Conservation (phyloP, 805 yeast genomes). For the Jamesozyma spencerorum region DNA sequence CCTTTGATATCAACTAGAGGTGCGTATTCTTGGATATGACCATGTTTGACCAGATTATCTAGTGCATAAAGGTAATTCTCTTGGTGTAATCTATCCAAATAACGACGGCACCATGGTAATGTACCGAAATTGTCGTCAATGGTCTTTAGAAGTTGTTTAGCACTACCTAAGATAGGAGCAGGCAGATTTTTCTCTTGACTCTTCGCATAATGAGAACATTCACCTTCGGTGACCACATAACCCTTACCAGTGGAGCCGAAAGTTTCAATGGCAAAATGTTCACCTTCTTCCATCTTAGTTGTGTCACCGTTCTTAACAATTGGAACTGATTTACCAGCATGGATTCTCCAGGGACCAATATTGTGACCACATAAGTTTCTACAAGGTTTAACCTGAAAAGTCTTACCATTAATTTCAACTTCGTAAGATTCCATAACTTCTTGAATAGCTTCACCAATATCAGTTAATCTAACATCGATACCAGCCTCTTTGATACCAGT, state of each 20-base stretch:
- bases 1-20: conserved; percentile 82
- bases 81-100: conserved; percentile 83
- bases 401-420: conserved; percentile 79
- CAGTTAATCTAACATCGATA: conserved; percentile 88
- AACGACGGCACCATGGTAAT: conserved; percentile 92
- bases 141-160: conserved; percentile 56
- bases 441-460: conserved; percentile 91
- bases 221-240: conserved; percentile 76
- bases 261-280: conserved; percentile 95
- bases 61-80: conserved; percentile 84
- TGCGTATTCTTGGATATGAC: conserved; percentile 87
- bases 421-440: conserved; percentile 97
- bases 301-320: conserved; percentile 87
- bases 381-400: conserved; percentile 78
- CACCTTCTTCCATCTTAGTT: conserved; percentile 99
- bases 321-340: conserved; percentile 94
- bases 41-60: conserved; percentile 74
- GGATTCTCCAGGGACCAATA: conserved; percentile 75
- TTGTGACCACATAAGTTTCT: conserved; percentile 92
- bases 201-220: conserved; percentile 86
- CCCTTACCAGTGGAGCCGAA: conserved; percentile 97
- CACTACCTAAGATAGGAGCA: conserved; percentile 45
- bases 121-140: conserved; percentile 86
- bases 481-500: conserved; percentile 92
- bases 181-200: conserved; percentile 32